These are phyloP conservation scores for Quercus glauca DNA, from an alignment of 306 rosid species.

Conservation along the genomic window DNA sequence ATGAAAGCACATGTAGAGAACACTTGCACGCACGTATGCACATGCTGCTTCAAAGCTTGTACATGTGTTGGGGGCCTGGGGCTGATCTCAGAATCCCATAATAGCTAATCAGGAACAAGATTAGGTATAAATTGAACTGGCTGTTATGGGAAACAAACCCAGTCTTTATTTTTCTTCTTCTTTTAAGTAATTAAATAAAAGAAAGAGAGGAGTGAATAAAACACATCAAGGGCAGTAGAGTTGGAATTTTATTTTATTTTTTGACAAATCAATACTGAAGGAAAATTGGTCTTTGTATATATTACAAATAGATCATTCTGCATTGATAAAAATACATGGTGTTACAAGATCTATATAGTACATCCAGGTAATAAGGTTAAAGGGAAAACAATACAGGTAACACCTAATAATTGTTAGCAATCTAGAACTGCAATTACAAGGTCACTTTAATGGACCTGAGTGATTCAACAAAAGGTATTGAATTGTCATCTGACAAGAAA, in stretches of 20 bases:
- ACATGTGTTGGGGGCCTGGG: too few relatives aligned
- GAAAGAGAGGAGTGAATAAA: not conserved
- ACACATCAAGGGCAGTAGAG: not conserved
- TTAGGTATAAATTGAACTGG: not conserved
- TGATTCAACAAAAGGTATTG: constrained; percentile 32
- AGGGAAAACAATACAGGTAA: constrained; percentile 19
- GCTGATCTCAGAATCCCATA: too few relatives aligned
- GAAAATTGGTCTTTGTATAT: not conserved
- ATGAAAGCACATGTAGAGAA: too few relatives aligned
- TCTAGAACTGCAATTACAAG: constrained; percentile 18
- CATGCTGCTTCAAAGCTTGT: too few relatives aligned
- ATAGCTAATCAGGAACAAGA: too few relatives aligned
- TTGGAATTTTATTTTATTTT: too few relatives aligned
- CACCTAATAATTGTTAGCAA: constrained; percentile 18
- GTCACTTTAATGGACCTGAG: constrained; percentile 9
- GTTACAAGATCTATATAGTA: constrained; percentile 31
- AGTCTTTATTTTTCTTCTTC: not conserved
- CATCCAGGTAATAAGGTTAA: constrained; percentile 25
- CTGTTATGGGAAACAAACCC: not conserved
- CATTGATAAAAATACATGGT: constrained; percentile 22
- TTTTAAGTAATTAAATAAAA: not conserved
- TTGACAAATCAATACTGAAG: too few relatives aligned
- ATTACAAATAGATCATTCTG: constrained; percentile 3
- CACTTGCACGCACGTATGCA: too few relatives aligned
- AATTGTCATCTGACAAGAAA: not conserved